phyloP scores from a whole-genome alignment of 2,329 filamentous ascomycete genomes.

The Whalleya microplaca region DNA sequence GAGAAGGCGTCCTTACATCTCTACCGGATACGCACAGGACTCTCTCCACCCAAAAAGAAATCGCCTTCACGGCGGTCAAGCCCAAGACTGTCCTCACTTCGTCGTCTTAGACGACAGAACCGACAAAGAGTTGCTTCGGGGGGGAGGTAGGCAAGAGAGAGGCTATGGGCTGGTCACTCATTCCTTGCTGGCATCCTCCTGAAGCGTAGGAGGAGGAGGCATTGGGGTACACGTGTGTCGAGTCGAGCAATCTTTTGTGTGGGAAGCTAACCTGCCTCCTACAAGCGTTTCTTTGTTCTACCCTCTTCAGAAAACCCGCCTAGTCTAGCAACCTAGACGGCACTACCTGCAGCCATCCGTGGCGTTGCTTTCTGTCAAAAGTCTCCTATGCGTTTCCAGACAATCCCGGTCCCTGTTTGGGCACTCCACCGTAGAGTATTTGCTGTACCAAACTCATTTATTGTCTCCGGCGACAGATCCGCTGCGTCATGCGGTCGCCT shows the following conservation, averaged over 20 bases:
- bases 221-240: constrained; percentile 56
- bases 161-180: background rate
- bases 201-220: constrained; percentile 31
- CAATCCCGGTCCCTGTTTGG: constrained; percentile 48
- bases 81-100: constrained; percentile 30
- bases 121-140: constrained; percentile 24
- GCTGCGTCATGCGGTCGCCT: constrained; percentile 46
- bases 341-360: constrained; percentile 54
- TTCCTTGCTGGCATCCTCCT: constrained; percentile 20
- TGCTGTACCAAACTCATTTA: constrained; percentile 49
- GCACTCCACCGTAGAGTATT: constrained; percentile 43
- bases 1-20: constrained; percentile 30
- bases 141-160: constrained; percentile 22
- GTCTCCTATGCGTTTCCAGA: constrained; percentile 41
- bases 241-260: constrained; percentile 52
- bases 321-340: constrained; percentile 44
- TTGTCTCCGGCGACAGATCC: constrained; percentile 39
- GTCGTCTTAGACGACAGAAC: constrained; percentile 29
- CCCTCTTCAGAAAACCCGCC: constrained; percentile 41
- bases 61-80: constrained; percentile 38
- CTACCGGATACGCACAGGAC: constrained; percentile 43
- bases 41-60: constrained; percentile 34
- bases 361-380: constrained; percentile 46
- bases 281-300: constrained; percentile 51
- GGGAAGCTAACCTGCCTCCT: constrained; percentile 39